phyloP scores from a whole-genome alignment of 2,329 filamentous ascomycete species.

The Fusarium guadeloupense region DNA sequence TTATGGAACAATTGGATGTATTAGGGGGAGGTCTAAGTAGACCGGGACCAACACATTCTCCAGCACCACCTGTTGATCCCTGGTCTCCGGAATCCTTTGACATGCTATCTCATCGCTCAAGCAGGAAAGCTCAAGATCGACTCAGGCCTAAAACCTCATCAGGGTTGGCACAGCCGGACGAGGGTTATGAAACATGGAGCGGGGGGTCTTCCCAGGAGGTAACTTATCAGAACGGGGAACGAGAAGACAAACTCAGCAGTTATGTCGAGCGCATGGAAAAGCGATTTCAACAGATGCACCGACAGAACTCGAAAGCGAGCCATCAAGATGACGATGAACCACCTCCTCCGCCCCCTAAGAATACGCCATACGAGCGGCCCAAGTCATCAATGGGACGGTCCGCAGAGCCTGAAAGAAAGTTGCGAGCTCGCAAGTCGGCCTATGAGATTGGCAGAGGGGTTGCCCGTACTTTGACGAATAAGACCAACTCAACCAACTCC shows the following conservation, averaged over 20 bases:
- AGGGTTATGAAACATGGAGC: constrained; percentile 68
- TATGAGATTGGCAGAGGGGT: constrained; percentile 79
- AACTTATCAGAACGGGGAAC: constrained; percentile 52
- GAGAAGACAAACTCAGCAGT: constrained; percentile 74
- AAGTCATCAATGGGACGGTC: constrained; percentile 66
- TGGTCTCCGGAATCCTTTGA: constrained; percentile 94
- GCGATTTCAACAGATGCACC: constrained; percentile 76
- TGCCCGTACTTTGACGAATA: constrained; percentile 84
- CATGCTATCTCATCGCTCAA: constrained; percentile 52
- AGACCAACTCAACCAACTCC: constrained; percentile 83
- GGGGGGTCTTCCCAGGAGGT: constrained; percentile 62
- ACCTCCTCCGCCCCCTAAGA: constrained; percentile 68
- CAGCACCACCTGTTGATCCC: constrained; percentile 70
- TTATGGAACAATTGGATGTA: constrained; percentile 93
- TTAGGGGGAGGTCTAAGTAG: constrained; percentile 64
- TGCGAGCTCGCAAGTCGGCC: constrained; percentile 76
- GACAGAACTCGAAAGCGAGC: constrained; percentile 59
- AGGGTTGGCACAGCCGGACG: constrained; percentile 71
- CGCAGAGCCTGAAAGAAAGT: constrained; percentile 53
- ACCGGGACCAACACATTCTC: constrained; percentile 63
- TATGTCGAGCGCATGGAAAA: constrained; percentile 95
- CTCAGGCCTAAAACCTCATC: constrained; percentile 74
- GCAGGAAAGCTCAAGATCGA: constrained; percentile 40
- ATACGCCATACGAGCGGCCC: constrained; percentile 60
- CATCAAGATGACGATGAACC: constrained; percentile 61